Percentiles rank a stretch among this genome's conserved stretches.
phyloP scores from a whole-genome alignment of 2,329 filamentous ascomycete species.

The Aureobasidium sp. region DNA sequence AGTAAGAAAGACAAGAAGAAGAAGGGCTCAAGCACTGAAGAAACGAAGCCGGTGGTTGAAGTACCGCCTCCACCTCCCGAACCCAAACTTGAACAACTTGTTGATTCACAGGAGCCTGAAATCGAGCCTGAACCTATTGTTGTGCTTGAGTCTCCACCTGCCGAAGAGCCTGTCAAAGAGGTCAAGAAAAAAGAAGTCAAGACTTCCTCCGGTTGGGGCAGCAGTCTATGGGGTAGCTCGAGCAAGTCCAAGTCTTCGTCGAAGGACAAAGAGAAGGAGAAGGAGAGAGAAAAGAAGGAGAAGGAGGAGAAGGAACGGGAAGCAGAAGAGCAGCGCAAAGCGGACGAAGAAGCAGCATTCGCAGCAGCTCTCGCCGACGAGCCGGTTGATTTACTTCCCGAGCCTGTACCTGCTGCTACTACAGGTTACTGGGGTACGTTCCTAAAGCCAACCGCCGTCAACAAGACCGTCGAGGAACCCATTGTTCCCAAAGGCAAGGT shows the following conservation, averaged over 20 bases:
- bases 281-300: slow-evolving; percentile 23
- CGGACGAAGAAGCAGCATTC: slow-evolving; percentile 26
- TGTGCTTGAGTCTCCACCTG: not conserved
- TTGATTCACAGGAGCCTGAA: slow-evolving; percentile 9
- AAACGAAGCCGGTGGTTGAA: slow-evolving; percentile 22
- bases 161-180: slow-evolving; percentile 17
- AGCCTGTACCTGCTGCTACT: slow-evolving; percentile 26
- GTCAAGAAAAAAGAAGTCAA: slow-evolving; percentile 35
- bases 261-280: slow-evolving; percentile 27
- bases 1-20: slow-evolving; percentile 46
- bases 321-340: slow-evolving; percentile 24
- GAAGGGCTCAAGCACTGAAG: slow-evolving; percentile 37
- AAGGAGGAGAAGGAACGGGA: slow-evolving; percentile 32
- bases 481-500: slow-evolving; percentile 35
- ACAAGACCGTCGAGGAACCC: slow-evolving; percentile 31
- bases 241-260: slow-evolving; percentile 27
- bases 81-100: slow-evolving; percentile 8
- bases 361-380: slow-evolving; percentile 29
- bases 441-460: slow-evolving; percentile 37
- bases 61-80: slow-evolving; percentile 15
- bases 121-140: not conserved
- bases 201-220: slow-evolving; percentile 22
- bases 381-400: slow-evolving; percentile 24
- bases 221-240: slow-evolving; percentile 21
- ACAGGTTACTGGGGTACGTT: slow-evolving; percentile 38